Percentiles rank a stretch among this genome's conserved stretches.
Evolutionary conservation across 176 grass and related monocot genomes (phyloP).

Genomic region (Oryza longistaminata): DNA sequence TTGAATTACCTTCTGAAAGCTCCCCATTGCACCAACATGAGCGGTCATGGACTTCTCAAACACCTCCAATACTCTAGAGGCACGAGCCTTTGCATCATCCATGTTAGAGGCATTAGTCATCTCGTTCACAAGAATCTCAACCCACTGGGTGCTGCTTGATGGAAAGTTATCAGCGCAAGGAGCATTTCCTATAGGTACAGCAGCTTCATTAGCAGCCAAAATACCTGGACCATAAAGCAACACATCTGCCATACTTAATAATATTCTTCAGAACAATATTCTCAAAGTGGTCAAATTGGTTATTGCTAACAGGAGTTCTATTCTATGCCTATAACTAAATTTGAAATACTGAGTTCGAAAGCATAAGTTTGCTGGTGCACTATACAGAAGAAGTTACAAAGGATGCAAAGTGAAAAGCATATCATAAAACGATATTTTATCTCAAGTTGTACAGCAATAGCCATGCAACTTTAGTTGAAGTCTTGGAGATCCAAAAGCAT

Average conservation of each 20-base stretch:
- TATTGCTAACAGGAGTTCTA: neutral
- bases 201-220: neutral
- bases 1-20: constrained; percentile 46
- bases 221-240: constrained; percentile 22
- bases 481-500: neutral
- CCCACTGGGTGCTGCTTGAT: constrained; percentile 38
- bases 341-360: neutral
- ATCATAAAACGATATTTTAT: neutral
- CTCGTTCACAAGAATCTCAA: constrained; percentile 59
- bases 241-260: neutral
- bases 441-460: neutral
- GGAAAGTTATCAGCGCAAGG: constrained; percentile 19
- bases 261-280: neutral
- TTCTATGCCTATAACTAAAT: neutral
- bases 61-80: constrained; percentile 48
- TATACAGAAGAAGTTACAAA: neutral
- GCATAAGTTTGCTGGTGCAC: neutral
- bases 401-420: neutral
- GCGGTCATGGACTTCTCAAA: constrained; percentile 37
- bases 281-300: neutral
- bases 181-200: constrained; percentile 17
- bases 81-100: constrained; percentile 46
- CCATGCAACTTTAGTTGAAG: neutral
- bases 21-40: constrained; percentile 15
- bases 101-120: constrained; percentile 29